A percentile compares a stretch with the other conserved stretches of the same genome.
Evolutionary conservation across 2,329 filamentous ascomycete genomes (phyloP).

Genomic region (Aspergillus cejpii): DNA sequence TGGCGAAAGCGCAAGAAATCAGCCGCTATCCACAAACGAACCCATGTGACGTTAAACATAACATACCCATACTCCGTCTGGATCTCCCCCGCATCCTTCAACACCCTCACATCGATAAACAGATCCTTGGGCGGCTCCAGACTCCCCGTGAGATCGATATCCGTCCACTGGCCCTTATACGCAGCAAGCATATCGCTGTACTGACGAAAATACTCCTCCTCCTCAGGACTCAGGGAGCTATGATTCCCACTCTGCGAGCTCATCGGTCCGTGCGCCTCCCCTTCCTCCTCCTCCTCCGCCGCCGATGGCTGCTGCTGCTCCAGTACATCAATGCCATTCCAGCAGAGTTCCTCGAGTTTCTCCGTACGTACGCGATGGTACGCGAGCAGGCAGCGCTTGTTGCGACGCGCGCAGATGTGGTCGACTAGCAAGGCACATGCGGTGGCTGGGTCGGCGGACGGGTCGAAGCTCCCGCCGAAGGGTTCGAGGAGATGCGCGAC

Average conservation of each 20-base stretch:
- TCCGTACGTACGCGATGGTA: slow-evolving; percentile 88
- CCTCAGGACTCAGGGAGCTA: slow-evolving; percentile 84
- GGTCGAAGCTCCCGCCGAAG: slow-evolving; percentile 79
- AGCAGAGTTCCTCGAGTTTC: slow-evolving; percentile 88
- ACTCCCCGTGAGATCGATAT: slow-evolving; percentile 90
- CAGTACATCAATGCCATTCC: slow-evolving; percentile 77
- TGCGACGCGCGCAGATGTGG: slow-evolving; percentile 88
- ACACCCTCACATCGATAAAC: slow-evolving; percentile 91
- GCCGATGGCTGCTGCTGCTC: slow-evolving; percentile 59
- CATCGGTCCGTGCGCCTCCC: slow-evolving; percentile 28
- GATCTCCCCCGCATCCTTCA: slow-evolving; percentile 96
- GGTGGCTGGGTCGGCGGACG: slow-evolving; percentile 69
- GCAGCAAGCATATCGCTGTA: slow-evolving; percentile 90
- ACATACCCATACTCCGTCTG: slow-evolving; percentile 96
- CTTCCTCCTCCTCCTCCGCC: slow-evolving; percentile 38
- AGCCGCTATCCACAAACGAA: slow-evolving; percentile 10
- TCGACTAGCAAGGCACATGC: slow-evolving; percentile 87
- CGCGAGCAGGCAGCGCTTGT: slow-evolving; percentile 89
- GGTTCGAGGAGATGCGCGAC: slow-evolving; percentile 71
- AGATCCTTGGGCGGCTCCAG: slow-evolving; percentile 90
- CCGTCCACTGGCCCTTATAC: slow-evolving; percentile 97
- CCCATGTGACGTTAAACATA: too few species aligned
- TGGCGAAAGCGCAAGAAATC: slow-evolving; percentile 35
- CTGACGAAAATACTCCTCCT: slow-evolving; percentile 90
- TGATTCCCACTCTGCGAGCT: slow-evolving; percentile 44